A percentile compares a stretch with the other conserved stretches of the same genome.
phyloP scores from a whole-genome alignment of 2,329 filamentous ascomycete species.

The Fusarium sp. region DNA sequence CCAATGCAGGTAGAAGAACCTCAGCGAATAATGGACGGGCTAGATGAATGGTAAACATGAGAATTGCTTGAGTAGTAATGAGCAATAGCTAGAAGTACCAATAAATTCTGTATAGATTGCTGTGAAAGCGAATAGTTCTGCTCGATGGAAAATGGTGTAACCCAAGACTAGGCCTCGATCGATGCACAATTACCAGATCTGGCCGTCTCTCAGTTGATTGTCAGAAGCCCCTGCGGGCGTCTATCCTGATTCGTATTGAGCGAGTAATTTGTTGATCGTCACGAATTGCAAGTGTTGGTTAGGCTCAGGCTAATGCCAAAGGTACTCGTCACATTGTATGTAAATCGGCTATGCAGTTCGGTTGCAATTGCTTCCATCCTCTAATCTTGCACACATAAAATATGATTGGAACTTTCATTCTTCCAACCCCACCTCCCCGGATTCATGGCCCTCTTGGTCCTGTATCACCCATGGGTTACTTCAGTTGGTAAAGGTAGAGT shows the following conservation, averaged over 20 bases:
- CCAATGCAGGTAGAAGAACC: constrained; percentile 44
- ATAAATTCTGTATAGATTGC: neutral
- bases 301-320: neutral
- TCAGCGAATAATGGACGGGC: constrained; percentile 42
- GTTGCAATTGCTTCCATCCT: constrained; percentile 7
- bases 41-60: constrained; percentile 29
- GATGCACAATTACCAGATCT: too few relatives aligned
- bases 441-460: neutral
- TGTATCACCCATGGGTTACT: neutral
- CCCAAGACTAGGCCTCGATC: too few relatives aligned
- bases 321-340: neutral
- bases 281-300: neutral
- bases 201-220: too few relatives aligned
- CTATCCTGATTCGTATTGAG: neutral
- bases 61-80: neutral
- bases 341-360: neutral
- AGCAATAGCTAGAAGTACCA: neutral
- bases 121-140: neutral
- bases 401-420: neutral
- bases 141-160: too few relatives aligned
- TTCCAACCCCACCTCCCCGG: constrained; percentile 14
- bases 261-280: neutral
- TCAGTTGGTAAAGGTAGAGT: neutral
- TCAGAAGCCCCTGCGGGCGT: neutral
- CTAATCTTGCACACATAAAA: neutral